A percentile compares a stretch with the other conserved stretches of the same genome.
These are phyloP conservation scores for Prosopis cineraria DNA, from an alignment of 306 rosid species.

Conservation along the genomic window DNA sequence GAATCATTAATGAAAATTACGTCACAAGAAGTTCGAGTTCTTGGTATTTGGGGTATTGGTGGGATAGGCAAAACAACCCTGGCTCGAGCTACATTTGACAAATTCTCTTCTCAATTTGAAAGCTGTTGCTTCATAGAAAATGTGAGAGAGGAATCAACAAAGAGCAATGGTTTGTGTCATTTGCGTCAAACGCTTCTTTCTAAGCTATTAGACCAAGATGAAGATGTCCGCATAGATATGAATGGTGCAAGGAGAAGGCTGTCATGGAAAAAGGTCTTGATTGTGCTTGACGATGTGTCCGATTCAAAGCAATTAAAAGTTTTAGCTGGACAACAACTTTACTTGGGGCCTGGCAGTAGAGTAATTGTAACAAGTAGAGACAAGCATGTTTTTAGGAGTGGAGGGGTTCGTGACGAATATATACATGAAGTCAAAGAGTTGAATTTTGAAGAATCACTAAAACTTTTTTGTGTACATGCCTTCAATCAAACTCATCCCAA, in stretches of 20 bases:
- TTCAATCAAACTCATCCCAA: neutral
- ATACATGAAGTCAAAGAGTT: neutral
- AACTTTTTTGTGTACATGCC: neutral
- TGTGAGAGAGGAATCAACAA: no score
- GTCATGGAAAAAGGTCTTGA: neutral
- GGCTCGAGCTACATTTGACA: no score
- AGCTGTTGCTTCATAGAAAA: no score
- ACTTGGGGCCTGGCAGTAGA: neutral
- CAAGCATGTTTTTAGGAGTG: neutral
- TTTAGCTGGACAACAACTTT: neutral
- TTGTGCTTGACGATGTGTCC: neutral
- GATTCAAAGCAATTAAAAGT: neutral
- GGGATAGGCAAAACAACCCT: no score
- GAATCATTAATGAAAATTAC: no score
- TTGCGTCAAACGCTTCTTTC: neutral
- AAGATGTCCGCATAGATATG: fast-evolving
- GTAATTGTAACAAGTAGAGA: neutral
- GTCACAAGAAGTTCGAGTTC: no score
- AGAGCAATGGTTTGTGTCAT: neutral
- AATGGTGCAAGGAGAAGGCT: neutral
- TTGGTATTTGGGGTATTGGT: no score
- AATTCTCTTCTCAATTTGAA: no score
- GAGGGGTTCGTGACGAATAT: neutral
- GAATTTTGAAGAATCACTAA: neutral
- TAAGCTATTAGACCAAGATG: neutral